A percentile compares a stretch with the other conserved stretches of the same genome.
These are phyloP conservation scores for Dendrocalamus sinicus DNA, from an alignment of 176 grass and related monocot genomes.

Conservation along the genomic window DNA sequence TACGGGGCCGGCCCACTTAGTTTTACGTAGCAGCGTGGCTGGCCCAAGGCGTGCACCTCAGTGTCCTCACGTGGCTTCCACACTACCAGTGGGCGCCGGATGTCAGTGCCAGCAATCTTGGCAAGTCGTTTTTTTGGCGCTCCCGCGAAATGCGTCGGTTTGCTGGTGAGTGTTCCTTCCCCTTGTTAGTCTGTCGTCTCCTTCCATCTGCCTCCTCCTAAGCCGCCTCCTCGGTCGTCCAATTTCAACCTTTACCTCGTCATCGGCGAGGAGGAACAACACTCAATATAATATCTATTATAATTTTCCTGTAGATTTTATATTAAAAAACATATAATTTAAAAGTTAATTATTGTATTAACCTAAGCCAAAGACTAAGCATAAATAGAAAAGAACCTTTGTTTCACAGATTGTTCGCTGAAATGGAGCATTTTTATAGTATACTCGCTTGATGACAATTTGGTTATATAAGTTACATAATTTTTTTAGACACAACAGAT, in stretches of 20 bases:
- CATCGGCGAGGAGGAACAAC: constrained; percentile 34
- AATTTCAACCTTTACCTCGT: not conserved
- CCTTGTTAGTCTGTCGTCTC: not conserved
- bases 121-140: not conserved
- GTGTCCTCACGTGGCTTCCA: not conserved
- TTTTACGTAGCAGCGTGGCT: not conserved
- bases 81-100: not conserved
- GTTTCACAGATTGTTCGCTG: not conserved
- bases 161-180: not conserved
- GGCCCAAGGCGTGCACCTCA: not conserved
- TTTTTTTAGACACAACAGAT: not conserved
- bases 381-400: no score
- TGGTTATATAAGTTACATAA: not conserved
- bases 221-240: not conserved
- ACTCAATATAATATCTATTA: no score
- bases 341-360: no score
- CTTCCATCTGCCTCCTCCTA: not conserved
- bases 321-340: no score
- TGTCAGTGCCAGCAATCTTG: not conserved
- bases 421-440: not conserved
- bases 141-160: constrained; percentile 31
- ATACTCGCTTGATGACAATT: not conserved
- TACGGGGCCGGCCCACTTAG: no score
- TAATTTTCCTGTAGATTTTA: no score
- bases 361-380: no score